Evolutionary conservation across 1,284 basidiomycete genomes (phyloP), one percentile per base, ranked within the genome.

Genomic region (Amylostereum areolatum): DNA sequence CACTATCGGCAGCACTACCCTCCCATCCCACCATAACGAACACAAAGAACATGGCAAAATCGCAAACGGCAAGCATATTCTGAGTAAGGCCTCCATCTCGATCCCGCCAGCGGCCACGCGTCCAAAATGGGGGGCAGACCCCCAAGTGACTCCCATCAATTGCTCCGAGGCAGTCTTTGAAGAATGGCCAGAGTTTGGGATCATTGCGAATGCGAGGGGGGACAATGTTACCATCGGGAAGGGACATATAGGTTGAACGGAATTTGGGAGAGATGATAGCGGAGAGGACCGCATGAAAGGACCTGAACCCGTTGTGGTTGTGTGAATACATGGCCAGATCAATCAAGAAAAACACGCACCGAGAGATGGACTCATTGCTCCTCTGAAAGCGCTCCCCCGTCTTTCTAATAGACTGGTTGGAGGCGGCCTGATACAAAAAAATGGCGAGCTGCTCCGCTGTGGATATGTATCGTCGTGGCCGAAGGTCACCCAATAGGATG

Each of bases 21-120:
- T 71, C 67, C 61, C 62, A 70, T 39, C 66, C 65, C 40, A 54
- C 54, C 12, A 67, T 56, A 37, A 68, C 45, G 51, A 67, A 70
- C 35, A 49, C 50, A 46, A 69, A 69, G 5, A 37, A 42, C 32
- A 68, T 49, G 42, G 55, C 18, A 39, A 55, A 59, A n/a, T 57
- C 31, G 40, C 59, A 59, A 25, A 54, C 43, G 7, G 59, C 57
- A 0, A 66, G 47, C 2, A 59, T 55, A 43, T 66, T 66, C 43
- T 63, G 59, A 3, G 57, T 54, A 1, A 62, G 29, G 11, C 48
- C 43, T 4, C 62, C 62, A 37, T 65, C 63, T 4, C 52, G 43
- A 41, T 63, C 61, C 2, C 54, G 50, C 34, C 46, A 52, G 4
- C 39, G 52, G 27, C 37, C 37, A n/a, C 37, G 37, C 12, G 37